Percentiles rank a stretch among this genome's conserved stretches.
Evolutionary conservation across 805 yeast genomes (phyloP).

Genomic region (Zygoascus bituminiphila): DNA sequence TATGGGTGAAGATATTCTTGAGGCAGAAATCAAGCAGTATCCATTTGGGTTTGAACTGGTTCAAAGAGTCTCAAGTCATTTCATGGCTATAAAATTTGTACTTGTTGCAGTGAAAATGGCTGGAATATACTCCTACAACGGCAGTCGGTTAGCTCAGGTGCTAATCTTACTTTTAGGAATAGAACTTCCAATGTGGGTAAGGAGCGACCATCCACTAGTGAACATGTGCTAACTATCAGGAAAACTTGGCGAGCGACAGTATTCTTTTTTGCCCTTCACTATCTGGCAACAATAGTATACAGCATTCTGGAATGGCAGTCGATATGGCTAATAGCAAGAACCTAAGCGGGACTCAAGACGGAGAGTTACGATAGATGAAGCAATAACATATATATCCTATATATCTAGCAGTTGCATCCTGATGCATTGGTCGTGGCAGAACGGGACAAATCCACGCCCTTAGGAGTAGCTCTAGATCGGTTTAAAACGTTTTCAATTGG

Average conservation of each 20-base stretch:
- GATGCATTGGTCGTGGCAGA: slow-evolving; percentile 18
- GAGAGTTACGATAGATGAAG: too few species aligned
- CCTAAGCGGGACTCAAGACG: too few species aligned
- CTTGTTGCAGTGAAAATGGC: not conserved
- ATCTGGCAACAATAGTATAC: not conserved
- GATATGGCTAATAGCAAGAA: too few species aligned
- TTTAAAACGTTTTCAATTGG: slow-evolving; percentile 33
- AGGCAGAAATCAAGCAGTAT: not conserved
- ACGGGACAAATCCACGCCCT: slow-evolving; percentile 28
- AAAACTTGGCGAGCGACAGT: not conserved
- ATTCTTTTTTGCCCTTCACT: not conserved
- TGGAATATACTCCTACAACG: not conserved
- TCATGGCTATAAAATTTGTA: not conserved
- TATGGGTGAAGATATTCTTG: not conserved
- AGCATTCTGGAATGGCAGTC: too few species aligned
- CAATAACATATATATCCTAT: too few species aligned
- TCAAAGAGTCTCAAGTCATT: not conserved
- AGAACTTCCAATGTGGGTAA: slow-evolving; percentile 6
- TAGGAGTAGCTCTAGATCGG: slow-evolving; percentile 21
- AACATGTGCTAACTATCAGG: not conserved
- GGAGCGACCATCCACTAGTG: not conserved
- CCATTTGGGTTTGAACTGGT: too few species aligned
- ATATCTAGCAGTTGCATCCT: slow-evolving; percentile 26
- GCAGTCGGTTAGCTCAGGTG: not conserved
- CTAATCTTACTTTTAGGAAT: slow-evolving; percentile 4